These are phyloP conservation scores for Detonula confervacea DNA, from an alignment of 352 stramenopile genomes.

Conservation along the genomic window DNA sequence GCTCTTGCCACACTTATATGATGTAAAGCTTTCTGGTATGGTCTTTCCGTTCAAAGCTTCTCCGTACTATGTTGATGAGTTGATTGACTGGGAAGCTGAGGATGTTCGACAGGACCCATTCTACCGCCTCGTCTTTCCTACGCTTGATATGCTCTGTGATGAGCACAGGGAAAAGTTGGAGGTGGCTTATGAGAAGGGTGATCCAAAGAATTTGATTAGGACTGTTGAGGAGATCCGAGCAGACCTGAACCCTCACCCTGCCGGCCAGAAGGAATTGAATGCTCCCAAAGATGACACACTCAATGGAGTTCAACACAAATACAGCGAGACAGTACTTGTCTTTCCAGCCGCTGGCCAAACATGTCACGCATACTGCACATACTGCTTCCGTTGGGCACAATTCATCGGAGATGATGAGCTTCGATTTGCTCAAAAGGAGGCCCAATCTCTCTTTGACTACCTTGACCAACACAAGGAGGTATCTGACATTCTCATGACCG, in stretches of 20 bases:
- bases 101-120: constrained; percentile 60
- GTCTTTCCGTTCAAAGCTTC: constrained; percentile 69
- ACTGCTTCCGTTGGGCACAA: constrained; percentile 77
- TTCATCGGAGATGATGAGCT: constrained; percentile 71
- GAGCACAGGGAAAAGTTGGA: constrained; percentile 49
- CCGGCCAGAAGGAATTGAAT: constrained; percentile 74
- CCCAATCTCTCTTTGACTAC: constrained; percentile 60
- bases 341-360: constrained; percentile 72
- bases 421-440: constrained; percentile 69
- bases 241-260: constrained; percentile 71
- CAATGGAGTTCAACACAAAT: constrained; percentile 74
- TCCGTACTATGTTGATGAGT: constrained; percentile 63
- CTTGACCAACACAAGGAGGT: constrained; percentile 55
- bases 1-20: constrained; percentile 49
- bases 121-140: constrained; percentile 64
- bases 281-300: constrained; percentile 57
- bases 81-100: constrained; percentile 59
- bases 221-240: constrained; percentile 58
- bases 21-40: constrained; percentile 54
- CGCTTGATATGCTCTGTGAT: constrained; percentile 56
- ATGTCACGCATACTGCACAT: constrained; percentile 75
- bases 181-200: constrained; percentile 38
- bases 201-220: constrained; percentile 52
- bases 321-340: constrained; percentile 68
- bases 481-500: constrained; percentile 75